phyloP scores from a whole-genome alignment of 176 grass and related monocot species.

The Oryza coarctata region DNA sequence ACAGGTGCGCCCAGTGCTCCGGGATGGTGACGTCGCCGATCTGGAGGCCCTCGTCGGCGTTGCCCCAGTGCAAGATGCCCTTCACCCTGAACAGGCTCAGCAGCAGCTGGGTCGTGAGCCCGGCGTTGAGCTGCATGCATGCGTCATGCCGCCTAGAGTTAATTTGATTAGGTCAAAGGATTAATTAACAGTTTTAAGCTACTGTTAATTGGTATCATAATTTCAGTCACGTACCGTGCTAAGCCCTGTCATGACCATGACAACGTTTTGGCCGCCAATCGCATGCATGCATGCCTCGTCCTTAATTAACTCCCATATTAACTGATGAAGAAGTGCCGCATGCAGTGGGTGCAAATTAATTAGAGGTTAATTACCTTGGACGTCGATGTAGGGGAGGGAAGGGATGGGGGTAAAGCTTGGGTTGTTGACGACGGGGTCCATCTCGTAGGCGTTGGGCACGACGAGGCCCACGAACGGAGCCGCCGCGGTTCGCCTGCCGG shows the following conservation, averaged over 20 bases:
- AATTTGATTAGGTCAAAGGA: too few relatives aligned
- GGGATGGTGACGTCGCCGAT: slow-evolving; percentile 69
- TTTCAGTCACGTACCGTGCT: slow-evolving; percentile 50
- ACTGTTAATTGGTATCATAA: too few relatives aligned
- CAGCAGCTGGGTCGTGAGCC: slow-evolving; percentile 56
- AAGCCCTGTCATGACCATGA: slow-evolving; percentile 75
- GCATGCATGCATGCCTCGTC: too few relatives aligned
- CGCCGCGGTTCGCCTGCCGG: slow-evolving; percentile 30
- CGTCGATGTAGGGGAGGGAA: slow-evolving; percentile 48
- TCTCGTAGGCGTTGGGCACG: slow-evolving; percentile 76
- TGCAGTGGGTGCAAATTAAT: too few relatives aligned
- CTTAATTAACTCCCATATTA: too few relatives aligned
- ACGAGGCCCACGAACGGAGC: slow-evolving; percentile 64
- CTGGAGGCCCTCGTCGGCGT: slow-evolving; percentile 52
- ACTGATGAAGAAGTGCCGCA: too few relatives aligned
- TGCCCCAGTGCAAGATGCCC: slow-evolving; percentile 65
- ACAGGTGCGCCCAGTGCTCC: slow-evolving; percentile 53
- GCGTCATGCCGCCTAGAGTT: not conserved
- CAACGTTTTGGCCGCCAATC: slow-evolving; percentile 56
- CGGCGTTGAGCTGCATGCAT: slow-evolving; percentile 49
- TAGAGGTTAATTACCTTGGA: slow-evolving; percentile 81
- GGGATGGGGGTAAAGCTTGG: slow-evolving; percentile 25
- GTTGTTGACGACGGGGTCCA: slow-evolving; percentile 58
- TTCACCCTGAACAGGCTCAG: slow-evolving; percentile 53
- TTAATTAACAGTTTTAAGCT: too few relatives aligned